Percentiles rank a stretch among this genome's conserved stretches.
Conservation (phyloP, 345 rosid genomes). For the Citrus cavaleriei region DNA sequence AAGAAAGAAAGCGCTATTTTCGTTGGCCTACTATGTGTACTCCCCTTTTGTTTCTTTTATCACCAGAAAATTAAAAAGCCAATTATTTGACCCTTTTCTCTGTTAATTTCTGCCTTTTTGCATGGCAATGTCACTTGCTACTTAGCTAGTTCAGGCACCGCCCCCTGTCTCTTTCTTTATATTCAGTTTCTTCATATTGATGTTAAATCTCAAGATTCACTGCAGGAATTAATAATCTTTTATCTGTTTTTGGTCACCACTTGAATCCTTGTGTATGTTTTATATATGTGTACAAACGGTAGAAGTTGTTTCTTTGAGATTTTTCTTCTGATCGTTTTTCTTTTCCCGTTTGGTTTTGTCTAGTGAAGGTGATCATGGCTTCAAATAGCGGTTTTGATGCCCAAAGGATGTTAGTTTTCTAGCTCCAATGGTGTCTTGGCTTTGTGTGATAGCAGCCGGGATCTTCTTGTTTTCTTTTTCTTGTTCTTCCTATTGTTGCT, state of each 20-base stretch:
- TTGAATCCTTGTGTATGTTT: neutral
- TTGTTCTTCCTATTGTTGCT: neutral
- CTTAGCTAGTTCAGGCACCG: neutral
- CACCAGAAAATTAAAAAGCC: no score
- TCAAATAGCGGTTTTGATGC: slow-evolving; percentile 7
- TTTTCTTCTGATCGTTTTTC: neutral
- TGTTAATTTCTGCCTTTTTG: slow-evolving; percentile 2
- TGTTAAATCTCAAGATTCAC: neutral
- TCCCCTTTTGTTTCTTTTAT: no score
- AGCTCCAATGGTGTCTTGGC: neutral
- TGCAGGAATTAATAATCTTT: neutral
- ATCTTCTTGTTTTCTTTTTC: neutral
- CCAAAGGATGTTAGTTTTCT: slow-evolving; percentile 12
- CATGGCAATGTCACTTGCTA: slow-evolving; percentile 17
- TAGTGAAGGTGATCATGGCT: neutral
- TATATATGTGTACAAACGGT: neutral
- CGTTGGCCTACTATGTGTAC: no score
- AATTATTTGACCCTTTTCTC: neutral
- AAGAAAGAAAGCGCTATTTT: no score
- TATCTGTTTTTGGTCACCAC: neutral
- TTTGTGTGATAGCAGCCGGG: neutral
- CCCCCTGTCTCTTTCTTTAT: neutral
- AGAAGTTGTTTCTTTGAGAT: neutral
- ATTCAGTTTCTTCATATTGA: neutral
- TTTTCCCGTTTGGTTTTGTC: neutral